Percentiles rank a stretch among this genome's conserved stretches.
Conservation (phyloP, 495 filamentous ascomycete species). For the Neurospora sp. region DNA sequence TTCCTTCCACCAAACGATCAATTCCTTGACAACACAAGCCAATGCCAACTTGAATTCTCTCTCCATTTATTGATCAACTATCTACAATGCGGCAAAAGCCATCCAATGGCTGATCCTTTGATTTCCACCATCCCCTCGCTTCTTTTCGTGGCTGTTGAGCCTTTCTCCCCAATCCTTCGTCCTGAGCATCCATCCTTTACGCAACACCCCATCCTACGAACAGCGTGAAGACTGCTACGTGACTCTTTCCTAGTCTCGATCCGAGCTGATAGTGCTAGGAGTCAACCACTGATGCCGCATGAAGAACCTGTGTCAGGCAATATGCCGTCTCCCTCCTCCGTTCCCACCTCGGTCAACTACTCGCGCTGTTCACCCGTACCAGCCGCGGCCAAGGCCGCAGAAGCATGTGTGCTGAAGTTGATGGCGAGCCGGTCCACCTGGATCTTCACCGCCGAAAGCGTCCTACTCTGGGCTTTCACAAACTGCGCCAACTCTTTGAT, state of each 20-base stretch:
- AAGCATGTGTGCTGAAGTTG: not conserved
- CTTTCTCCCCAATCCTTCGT: not conserved
- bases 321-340: not conserved
- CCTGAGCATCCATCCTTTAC: not conserved
- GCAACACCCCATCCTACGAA: not conserved
- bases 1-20: not conserved
- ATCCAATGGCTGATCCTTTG: too few species aligned
- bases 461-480: not conserved
- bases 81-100: not conserved
- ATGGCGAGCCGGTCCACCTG: not conserved
- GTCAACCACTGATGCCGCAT: not conserved
- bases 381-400: not conserved
- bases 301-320: not conserved
- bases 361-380: not conserved
- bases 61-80: not conserved
- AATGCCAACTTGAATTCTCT: not conserved
- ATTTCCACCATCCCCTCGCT: not conserved
- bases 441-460: not conserved
- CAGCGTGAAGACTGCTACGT: too few species aligned
- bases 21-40: not conserved
- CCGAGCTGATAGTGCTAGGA: too few species aligned
- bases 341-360: not conserved
- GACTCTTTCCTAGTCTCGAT: too few species aligned
- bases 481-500: not conserved
- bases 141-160: too few species aligned